Conservation (phyloP, 2,329 filamentous ascomycete genomes). For the Cytospora piceae region DNA sequence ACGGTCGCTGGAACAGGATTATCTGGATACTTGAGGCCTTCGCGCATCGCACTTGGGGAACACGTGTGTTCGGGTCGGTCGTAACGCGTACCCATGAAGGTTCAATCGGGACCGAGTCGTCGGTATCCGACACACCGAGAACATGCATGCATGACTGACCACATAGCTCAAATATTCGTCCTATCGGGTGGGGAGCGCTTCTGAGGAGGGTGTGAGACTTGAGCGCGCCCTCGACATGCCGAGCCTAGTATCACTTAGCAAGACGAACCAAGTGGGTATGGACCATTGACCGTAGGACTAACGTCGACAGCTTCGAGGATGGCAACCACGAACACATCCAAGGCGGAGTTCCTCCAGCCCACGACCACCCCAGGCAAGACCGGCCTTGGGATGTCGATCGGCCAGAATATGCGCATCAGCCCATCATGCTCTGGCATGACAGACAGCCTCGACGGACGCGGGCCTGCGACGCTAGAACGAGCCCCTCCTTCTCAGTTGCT, state of each 20-base stretch:
- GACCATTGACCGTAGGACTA: conserved; percentile 39
- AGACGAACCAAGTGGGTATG: conserved; percentile 25
- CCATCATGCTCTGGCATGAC: conserved; percentile 79
- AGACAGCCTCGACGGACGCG: conserved; percentile 37
- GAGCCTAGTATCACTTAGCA: conserved; percentile 55
- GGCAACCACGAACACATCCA: conserved; percentile 88
- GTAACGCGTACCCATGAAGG: conserved; percentile 70
- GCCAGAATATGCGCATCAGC: conserved; percentile 98
- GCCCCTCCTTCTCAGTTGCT: conserved; percentile 90
- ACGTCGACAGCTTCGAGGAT: conserved; percentile 92
- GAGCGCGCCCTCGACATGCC: conserved; percentile 85
- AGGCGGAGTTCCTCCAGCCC: conserved; percentile 90
- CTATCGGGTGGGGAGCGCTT: conserved; percentile 77
- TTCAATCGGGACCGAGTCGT: conserved; percentile 59
- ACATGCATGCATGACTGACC: conserved; percentile 83
- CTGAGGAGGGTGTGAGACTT: conserved; percentile 82
- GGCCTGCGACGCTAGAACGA: conserved; percentile 71
- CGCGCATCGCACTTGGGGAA: conserved; percentile 76
- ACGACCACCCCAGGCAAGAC: conserved; percentile 83
- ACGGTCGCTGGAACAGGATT: conserved; percentile 84
- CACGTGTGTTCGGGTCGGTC: conserved; percentile 51
- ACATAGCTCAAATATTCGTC: conserved; percentile 82
- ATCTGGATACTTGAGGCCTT: conserved; percentile 78
- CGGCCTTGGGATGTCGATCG: conserved; percentile 76
- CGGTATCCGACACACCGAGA: conserved; percentile 77